Conservation (phyloP, 108 stramenopile species). For the Fistulifera pelliculosa region DNA sequence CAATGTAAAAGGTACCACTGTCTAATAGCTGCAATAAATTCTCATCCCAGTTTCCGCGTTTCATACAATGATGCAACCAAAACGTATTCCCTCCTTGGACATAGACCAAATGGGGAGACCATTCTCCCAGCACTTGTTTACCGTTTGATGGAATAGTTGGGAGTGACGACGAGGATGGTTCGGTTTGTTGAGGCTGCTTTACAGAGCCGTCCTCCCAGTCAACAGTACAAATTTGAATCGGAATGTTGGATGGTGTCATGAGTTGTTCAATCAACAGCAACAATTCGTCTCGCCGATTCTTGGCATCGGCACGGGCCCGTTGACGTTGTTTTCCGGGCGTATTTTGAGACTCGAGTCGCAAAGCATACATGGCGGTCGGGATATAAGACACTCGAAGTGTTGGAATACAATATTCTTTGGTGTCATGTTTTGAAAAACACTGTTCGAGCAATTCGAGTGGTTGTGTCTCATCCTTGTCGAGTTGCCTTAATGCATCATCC, state of each 20-base stretch:
- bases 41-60: constrained; percentile 32
- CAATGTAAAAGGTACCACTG: constrained; percentile 52
- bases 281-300: constrained; percentile 51
- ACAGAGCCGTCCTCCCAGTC: constrained; percentile 73
- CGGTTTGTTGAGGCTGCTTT: constrained; percentile 41
- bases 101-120: constrained; percentile 73
- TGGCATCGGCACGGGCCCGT: constrained; percentile 76
- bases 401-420: background rate
- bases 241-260: constrained; percentile 6
- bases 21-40: background rate
- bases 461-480: too few relatives aligned
- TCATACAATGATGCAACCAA: constrained; percentile 81
- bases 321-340: constrained; percentile 83
- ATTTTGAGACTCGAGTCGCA: constrained; percentile 43
- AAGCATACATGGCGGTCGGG: constrained; percentile 85
- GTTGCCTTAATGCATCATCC: constrained; percentile 16
- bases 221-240: constrained; percentile 27
- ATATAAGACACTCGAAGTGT: constrained; percentile 63
- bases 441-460: background rate
- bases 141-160: constrained; percentile 13
- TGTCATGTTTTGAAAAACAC: background rate
- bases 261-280: constrained; percentile 34
- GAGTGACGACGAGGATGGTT: too few relatives aligned
- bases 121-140: constrained; percentile 34
- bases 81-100: constrained; percentile 89